Evolutionary conservation across 202 grass and related monocot genomes (phyloP), one percentile per base, ranked within the genome.

Genomic region (Alloteropsis angusta): DNA sequence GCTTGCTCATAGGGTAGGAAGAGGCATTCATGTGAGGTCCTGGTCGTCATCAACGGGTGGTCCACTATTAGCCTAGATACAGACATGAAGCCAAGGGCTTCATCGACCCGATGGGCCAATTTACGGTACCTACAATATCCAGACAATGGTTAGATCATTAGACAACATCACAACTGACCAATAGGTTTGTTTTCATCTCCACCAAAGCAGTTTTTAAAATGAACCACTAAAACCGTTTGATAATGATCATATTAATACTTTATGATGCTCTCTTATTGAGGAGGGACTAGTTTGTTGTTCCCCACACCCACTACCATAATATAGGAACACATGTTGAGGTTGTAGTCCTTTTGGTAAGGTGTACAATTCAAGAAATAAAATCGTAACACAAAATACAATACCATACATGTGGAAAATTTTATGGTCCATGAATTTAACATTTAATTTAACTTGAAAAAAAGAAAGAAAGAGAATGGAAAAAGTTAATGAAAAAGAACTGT

Each of bases 1-100:
- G 86, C 49, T 82, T 92, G 90, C 66, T 92, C 90, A n/a, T 89
- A 92, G 1, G 90, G 90, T 11, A 92, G 86, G 66, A n/a, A n/a
- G n/a, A 92, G 90, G 45, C 86, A 88, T 59, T 92, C 90, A 41
- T 92, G 90, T 3, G 85, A 84, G 66, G 91, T 94, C 80, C 80
- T n/a, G n/a, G n/a, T n/a, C n/a, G n/a, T n/a, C n/a, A 86, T 90
- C 39, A 83, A 28, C 0, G 88, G 88, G 77, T 88, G 85, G 62
- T 88, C 85, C 76, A 67, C 34, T 43, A 86, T 90, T 26, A 94
- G 42, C 36, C 91, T 88, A 63, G 85, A 76, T 1, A 83, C 88
- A 65, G 77, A 68, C 87, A 93, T 93, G 81, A 87, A 90, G 25
- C 87, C 87, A 57, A 93, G 72, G 2, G 90, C 84, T 75, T 93